Conservation (phyloP, 306 rosid species). For the Myrica gale region DNA sequence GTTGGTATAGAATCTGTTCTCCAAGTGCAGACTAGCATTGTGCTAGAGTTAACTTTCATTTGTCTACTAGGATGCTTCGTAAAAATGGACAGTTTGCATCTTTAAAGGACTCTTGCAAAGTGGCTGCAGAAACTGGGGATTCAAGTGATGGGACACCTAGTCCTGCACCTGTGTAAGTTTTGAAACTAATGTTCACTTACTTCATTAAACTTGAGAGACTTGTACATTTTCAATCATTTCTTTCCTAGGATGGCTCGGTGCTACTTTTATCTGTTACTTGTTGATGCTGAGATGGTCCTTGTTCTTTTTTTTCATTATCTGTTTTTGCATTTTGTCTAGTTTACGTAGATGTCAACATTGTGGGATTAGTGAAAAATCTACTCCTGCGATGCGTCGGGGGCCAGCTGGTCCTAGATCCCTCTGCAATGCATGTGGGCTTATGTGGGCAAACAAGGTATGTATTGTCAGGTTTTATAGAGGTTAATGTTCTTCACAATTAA, state of each 20-base stretch:
- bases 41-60: conserved; percentile 17
- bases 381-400: conserved; percentile 69
- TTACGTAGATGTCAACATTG: conserved; percentile 56
- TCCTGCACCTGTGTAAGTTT: conserved; percentile 59
- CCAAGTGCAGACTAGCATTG: neutral
- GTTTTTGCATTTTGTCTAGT: conserved; percentile 30
- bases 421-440: conserved; percentile 61
- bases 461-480: neutral
- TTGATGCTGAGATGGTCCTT: conserved; percentile 17
- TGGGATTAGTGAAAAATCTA: conserved; percentile 55
- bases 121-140: conserved; percentile 50
- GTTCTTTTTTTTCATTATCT: conserved; percentile 5
- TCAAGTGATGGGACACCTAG: conserved; percentile 53
- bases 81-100: conserved; percentile 82
- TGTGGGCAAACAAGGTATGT: conserved; percentile 43
- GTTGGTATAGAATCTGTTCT: conserved; percentile 4
- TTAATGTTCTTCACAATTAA: neutral
- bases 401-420: conserved; percentile 60
- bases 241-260: neutral
- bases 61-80: conserved; percentile 64
- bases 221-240: neutral
- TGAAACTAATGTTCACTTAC: conserved; percentile 26
- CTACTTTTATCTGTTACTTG: neutral
- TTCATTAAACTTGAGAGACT: conserved; percentile 5
- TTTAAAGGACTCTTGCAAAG: conserved; percentile 48